These are phyloP conservation scores for Hemerocallis citrina DNA, from an alignment of 106 monocot genomes.

Conservation along the genomic window DNA sequence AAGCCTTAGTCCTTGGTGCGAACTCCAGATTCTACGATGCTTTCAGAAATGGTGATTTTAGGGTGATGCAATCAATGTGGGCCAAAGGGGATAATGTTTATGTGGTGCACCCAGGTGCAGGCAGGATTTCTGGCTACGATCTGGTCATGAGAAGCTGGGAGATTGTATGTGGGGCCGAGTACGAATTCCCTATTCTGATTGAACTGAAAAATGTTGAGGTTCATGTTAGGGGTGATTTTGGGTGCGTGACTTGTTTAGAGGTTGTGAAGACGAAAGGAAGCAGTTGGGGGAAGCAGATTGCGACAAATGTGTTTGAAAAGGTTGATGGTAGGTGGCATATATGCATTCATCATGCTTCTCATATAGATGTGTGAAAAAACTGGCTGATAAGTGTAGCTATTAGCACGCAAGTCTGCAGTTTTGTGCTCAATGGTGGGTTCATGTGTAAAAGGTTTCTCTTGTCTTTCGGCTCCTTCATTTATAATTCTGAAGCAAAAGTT, in stretches of 20 bases:
- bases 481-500: too few relatives aligned
- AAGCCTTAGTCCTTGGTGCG: slow-evolving; percentile 58
- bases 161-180: slow-evolving; percentile 63
- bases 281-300: slow-evolving; percentile 89
- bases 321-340: slow-evolving; percentile 77
- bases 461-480: too few relatives aligned
- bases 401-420: too few relatives aligned
- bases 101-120: slow-evolving; percentile 82
- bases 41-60: slow-evolving; percentile 80
- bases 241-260: slow-evolving; percentile 89
- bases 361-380: slow-evolving; percentile 46
- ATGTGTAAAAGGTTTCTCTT: too few relatives aligned
- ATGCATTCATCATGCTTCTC: slow-evolving; percentile 90
- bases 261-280: slow-evolving; percentile 80
- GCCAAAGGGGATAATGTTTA: slow-evolving; percentile 68
- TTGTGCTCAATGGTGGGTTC: too few relatives aligned
- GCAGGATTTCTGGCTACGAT: slow-evolving; percentile 81
- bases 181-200: slow-evolving; percentile 80
- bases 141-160: slow-evolving; percentile 92
- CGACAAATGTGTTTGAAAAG: slow-evolving; percentile 91
- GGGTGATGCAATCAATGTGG: slow-evolving; percentile 81
- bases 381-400: too few relatives aligned
- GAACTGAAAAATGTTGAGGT: slow-evolving; percentile 81
- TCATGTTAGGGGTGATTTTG: slow-evolving; percentile 60
- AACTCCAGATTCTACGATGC: slow-evolving; percentile 79